Conservation (phyloP, 108 stramenopile species). For the Schizochytrium sp. region DNA sequence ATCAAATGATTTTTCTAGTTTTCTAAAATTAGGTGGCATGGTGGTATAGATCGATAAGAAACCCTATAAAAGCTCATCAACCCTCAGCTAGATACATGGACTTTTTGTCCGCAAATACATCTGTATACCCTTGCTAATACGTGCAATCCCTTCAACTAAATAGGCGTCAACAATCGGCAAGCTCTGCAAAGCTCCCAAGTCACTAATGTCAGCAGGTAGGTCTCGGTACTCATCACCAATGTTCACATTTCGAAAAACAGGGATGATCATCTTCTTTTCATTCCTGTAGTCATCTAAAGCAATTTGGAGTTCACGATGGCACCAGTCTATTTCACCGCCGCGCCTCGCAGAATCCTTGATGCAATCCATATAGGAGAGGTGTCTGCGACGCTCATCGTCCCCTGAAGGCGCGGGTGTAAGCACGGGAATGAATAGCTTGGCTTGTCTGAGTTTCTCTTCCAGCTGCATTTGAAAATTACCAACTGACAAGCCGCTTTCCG, state of each 20-base stretch:
- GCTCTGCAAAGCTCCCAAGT: background rate
- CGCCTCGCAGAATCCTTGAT: constrained; percentile 15
- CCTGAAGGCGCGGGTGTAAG: constrained; percentile 42
- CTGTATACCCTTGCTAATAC: too few relatives aligned
- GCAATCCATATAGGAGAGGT: constrained; percentile 35
- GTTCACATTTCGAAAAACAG: background rate
- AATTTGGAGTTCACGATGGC: background rate
- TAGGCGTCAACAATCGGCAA: background rate
- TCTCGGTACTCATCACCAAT: background rate
- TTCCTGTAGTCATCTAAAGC: background rate
- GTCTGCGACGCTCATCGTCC: constrained; percentile 4
- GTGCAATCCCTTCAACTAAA: background rate
- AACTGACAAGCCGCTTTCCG: background rate
- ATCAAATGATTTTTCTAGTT: too few relatives aligned
- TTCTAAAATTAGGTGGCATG: too few relatives aligned
- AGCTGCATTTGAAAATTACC: constrained; percentile 39
- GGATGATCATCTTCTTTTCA: background rate
- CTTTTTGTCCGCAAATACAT: too few relatives aligned
- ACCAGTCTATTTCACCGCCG: background rate
- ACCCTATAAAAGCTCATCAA: too few relatives aligned
- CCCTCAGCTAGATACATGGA: too few relatives aligned
- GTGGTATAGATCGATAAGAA: too few relatives aligned
- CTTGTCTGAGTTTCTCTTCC: background rate
- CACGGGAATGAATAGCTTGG: background rate
- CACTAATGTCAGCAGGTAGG: background rate